Percentiles rank a stretch among this genome's conserved stretches.
Conservation (phyloP, 768 basidiomycete species). For the Auricularia auricula-judae region DNA sequence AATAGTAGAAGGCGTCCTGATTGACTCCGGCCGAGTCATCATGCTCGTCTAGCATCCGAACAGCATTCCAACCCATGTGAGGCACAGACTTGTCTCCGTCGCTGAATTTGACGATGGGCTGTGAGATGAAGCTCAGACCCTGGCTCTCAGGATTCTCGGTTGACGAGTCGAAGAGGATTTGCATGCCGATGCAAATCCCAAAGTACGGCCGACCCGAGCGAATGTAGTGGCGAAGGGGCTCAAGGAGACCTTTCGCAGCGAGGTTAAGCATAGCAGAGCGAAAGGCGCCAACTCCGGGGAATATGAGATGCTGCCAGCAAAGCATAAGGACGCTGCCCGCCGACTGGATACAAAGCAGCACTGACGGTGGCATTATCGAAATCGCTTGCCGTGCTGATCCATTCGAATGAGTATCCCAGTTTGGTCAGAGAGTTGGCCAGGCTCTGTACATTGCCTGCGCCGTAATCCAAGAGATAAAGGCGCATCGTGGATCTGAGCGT, state of each 20-base stretch:
- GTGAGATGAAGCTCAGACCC: slow-evolving; percentile 86
- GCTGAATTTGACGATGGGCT: slow-evolving; percentile 62
- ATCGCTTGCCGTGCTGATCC: slow-evolving; percentile 74
- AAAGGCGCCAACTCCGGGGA: slow-evolving; percentile 95
- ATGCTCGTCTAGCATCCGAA: slow-evolving; percentile 42
- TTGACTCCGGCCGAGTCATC: slow-evolving; percentile 35
- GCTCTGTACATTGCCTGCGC: slow-evolving; percentile 89
- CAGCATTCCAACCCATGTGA: slow-evolving; percentile 95
- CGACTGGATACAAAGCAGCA: slow-evolving; percentile 12
- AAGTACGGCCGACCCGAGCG: slow-evolving; percentile 85
- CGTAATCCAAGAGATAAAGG: slow-evolving; percentile 91
- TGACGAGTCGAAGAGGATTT: slow-evolving; percentile 84
- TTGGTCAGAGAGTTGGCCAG: slow-evolving; percentile 82
- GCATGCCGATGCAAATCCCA: slow-evolving; percentile 98
- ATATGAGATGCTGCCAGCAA: slow-evolving; percentile 68
- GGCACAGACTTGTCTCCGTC: slow-evolving; percentile 77
- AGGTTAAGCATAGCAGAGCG: slow-evolving; percentile 78
- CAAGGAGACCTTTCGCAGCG: slow-evolving; percentile 55
- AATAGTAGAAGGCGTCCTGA: slow-evolving; percentile 73
- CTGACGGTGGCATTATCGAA: slow-evolving; percentile 84
- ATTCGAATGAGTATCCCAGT: slow-evolving; percentile 79
- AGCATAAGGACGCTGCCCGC: slow-evolving; percentile 9
- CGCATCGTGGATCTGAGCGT: slow-evolving; percentile 23
- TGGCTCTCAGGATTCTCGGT: slow-evolving; percentile 52
- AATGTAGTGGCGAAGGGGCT: slow-evolving; percentile 76